A percentile compares a stretch with the other conserved stretches of the same genome.
These are phyloP conservation scores for Lomentospora prolificans DNA, from an alignment of 2,329 filamentous ascomycete genomes.

Conservation along the genomic window DNA sequence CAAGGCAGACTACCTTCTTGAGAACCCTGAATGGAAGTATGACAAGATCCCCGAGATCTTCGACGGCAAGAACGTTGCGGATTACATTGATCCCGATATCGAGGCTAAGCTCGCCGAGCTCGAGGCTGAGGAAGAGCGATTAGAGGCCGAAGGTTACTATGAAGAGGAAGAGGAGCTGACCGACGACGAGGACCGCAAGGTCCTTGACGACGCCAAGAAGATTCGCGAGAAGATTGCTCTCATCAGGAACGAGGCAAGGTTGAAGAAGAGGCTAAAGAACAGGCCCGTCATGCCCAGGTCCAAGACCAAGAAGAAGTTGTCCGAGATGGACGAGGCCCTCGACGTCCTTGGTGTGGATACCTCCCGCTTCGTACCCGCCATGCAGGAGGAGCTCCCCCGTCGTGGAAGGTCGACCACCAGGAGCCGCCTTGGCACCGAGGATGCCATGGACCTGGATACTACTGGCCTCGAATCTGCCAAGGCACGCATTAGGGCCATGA, in stretches of 20 bases:
- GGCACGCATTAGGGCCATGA: constrained; percentile 62
- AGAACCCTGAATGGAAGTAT: constrained; percentile 87
- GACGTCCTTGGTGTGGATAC: constrained; percentile 81
- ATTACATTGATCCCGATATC: constrained; percentile 95
- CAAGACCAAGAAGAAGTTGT: constrained; percentile 68
- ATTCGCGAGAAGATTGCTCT: constrained; percentile 91
- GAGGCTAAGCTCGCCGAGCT: constrained; percentile 83
- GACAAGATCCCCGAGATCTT: constrained; percentile 92
- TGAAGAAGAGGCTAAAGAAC: constrained; percentile 97
- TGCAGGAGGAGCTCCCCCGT: constrained; percentile 54
- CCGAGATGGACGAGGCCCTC: constrained; percentile 78
- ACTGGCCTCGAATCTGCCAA: constrained; percentile 27
- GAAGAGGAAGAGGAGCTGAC: constrained; percentile 75
- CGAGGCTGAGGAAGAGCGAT: constrained; percentile 89
- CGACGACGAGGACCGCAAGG: constrained; percentile 80
- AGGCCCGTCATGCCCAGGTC: constrained; percentile 84
- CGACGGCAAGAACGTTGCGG: constrained; percentile 94
- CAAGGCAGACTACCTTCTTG: constrained; percentile 78
- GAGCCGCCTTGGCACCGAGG: constrained; percentile 51
- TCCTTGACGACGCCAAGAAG: constrained; percentile 82
- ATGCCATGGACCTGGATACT: constrained; percentile 67
- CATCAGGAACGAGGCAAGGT: constrained; percentile 87
- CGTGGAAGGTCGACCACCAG: constrained; percentile 64
- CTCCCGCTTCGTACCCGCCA: constrained; percentile 22
- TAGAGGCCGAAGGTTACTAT: constrained; percentile 89